A percentile compares a stretch with the other conserved stretches of the same genome.
Conservation (phyloP, 768 basidiomycete species). For the Boletus huronensis region DNA sequence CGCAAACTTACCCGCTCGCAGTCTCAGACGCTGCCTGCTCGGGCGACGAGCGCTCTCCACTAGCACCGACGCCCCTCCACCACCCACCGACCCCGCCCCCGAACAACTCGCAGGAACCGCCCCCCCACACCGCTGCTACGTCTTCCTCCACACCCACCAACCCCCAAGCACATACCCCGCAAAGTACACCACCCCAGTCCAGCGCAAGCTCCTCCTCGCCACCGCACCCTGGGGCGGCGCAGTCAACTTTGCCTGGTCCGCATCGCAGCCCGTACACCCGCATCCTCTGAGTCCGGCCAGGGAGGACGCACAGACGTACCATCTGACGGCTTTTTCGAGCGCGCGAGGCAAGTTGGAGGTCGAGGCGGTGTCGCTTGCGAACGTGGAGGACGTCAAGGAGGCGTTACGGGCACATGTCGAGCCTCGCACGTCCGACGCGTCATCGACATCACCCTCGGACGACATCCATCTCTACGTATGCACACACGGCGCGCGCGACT, state of each 20-base stretch:
- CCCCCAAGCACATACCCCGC: conserved; percentile 50
- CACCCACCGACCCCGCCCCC: background rate
- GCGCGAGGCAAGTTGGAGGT: conserved; percentile 48
- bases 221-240: conserved; percentile 47
- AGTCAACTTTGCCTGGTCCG: conserved; percentile 61
- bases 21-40: background rate
- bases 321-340: conserved; percentile 52
- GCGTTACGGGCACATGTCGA: conserved; percentile 31
- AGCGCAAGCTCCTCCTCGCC: conserved; percentile 46
- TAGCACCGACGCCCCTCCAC: background rate
- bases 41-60: conserved; percentile 8
- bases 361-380: conserved; percentile 44
- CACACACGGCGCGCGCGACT: conserved; percentile 76
- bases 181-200: conserved; percentile 45
- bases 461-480: conserved; percentile 60
- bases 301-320: conserved; percentile 23
- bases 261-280: conserved; percentile 20
- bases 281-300: conserved; percentile 1
- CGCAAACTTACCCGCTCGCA: too few species aligned
- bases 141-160: conserved; percentile 50
- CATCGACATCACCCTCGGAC: conserved; percentile 10
- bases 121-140: conserved; percentile 48
- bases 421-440: conserved; percentile 23
- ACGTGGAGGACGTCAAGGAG: conserved; percentile 46
- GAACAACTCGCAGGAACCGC: conserved; percentile 48